Evolutionary conservation across 2,329 filamentous ascomycete species (phyloP).

Genomic region (Arthrobotrys megalospora): DNA sequence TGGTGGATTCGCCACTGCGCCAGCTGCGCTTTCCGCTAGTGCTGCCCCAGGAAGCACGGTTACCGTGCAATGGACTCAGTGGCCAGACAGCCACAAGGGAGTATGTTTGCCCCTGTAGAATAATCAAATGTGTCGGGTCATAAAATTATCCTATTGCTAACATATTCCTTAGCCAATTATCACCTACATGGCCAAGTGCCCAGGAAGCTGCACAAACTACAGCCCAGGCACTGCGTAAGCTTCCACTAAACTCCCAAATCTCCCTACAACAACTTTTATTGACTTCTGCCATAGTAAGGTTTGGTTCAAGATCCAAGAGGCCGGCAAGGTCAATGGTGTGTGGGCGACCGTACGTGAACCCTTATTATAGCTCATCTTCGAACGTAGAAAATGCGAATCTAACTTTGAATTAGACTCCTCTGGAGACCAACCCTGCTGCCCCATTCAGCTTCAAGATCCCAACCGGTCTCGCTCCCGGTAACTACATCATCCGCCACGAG

Average conservation of each 20-base stretch:
- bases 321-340: constrained; percentile 45
- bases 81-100: constrained; percentile 67
- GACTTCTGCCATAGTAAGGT: constrained; percentile 34
- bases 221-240: constrained; percentile 69
- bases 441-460: constrained; percentile 72
- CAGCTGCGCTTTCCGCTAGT: constrained; percentile 72
- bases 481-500: constrained; percentile 75
- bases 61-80: constrained; percentile 73
- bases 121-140: too few relatives aligned
- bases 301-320: constrained; percentile 60
- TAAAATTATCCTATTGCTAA: constrained; percentile 66
- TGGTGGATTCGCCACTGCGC: constrained; percentile 64
- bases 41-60: constrained; percentile 73
- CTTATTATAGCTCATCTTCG: neutral
- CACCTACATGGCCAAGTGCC: constrained; percentile 76
- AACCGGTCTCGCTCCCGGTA: constrained; percentile 71
- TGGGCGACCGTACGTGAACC: constrained; percentile 46
- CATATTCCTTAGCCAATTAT: constrained; percentile 69
- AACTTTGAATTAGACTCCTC: constrained; percentile 60
- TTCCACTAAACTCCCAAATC: too few relatives aligned
- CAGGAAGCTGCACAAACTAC: constrained; percentile 71
- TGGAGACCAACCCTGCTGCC: constrained; percentile 66
- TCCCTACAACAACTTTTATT: neutral
- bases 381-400: neutral
- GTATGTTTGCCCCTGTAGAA: constrained; percentile 56